phyloP scores from a whole-genome alignment of 768 basidiomycete species.

The Mycena metata region DNA sequence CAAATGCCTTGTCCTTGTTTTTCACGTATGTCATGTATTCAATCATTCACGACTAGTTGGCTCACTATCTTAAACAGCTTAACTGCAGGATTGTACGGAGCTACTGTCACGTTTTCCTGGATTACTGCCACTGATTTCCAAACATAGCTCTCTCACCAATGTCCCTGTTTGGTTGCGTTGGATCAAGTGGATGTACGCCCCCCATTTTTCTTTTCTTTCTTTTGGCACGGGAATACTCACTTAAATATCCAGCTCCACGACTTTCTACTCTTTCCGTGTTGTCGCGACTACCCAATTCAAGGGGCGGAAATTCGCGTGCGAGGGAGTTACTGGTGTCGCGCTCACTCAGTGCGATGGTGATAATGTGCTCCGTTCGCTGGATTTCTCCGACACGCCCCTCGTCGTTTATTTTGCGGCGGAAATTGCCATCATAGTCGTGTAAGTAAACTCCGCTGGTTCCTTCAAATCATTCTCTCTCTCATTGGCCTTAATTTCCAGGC shows the following conservation, averaged over 20 bases:
- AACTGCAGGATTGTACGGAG: conserved; percentile 35
- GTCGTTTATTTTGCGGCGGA: conserved; percentile 41
- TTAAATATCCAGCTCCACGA: conserved; percentile 40
- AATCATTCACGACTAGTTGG: background rate
- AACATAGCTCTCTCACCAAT: conserved; percentile 40
- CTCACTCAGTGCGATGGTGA: conserved; percentile 50
- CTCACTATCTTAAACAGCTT: conserved; percentile 16
- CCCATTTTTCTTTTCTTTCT: background rate
- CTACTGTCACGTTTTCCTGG: background rate
- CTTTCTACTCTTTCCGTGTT: conserved; percentile 55
- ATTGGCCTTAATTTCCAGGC: background rate
- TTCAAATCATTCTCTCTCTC: background rate
- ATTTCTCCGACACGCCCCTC: conserved; percentile 44
- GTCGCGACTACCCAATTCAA: conserved; percentile 54
- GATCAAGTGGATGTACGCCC: conserved; percentile 51
- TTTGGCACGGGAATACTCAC: background rate
- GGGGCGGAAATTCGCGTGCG: conserved; percentile 48
- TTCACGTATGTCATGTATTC: conserved; percentile 27
- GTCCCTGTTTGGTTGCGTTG: conserved; percentile 51
- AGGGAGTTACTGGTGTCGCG: conserved; percentile 43
- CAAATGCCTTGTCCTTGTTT: conserved; percentile 42
- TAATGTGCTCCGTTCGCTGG: conserved; percentile 52
- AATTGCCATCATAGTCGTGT: conserved; percentile 47
- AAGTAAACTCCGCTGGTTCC: conserved; percentile 14
- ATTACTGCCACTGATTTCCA: background rate